Evolutionary conservation across 495 filamentous ascomycete species (phyloP).

Genomic region (Poronia punctata): DNA sequence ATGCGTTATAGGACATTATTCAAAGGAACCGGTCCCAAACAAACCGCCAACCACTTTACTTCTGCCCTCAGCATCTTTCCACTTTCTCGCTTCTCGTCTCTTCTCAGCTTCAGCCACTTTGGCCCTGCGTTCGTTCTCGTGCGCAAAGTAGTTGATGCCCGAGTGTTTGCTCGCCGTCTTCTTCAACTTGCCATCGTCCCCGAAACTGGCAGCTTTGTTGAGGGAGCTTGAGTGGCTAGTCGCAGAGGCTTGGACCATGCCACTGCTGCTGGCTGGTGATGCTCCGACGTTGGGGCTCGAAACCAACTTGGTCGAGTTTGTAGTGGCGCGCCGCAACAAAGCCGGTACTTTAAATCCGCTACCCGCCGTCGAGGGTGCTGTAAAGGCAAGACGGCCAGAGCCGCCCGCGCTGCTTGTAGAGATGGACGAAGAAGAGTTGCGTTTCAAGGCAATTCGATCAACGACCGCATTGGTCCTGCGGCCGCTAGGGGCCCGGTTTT

Average conservation of each 20-base stretch:
- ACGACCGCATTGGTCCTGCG: slow-evolving; percentile 48
- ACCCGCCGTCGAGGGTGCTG: slow-evolving; percentile 33
- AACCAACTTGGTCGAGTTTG: slow-evolving; percentile 44
- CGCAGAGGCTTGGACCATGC: slow-evolving; percentile 28
- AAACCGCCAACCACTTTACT: slow-evolving; percentile 41
- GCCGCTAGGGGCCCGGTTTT: slow-evolving; percentile 28
- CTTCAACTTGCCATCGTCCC: slow-evolving; percentile 52
- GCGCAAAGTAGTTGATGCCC: slow-evolving; percentile 72
- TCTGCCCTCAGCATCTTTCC: slow-evolving; percentile 53
- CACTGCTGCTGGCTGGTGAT: slow-evolving; percentile 25
- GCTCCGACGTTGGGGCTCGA: slow-evolving; percentile 14
- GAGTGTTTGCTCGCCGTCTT: slow-evolving; percentile 56
- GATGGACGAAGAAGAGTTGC: slow-evolving; percentile 38
- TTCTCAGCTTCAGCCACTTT: slow-evolving; percentile 54
- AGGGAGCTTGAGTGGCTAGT: slow-evolving; percentile 28
- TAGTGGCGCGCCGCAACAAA: slow-evolving; percentile 71
- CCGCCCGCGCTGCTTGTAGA: slow-evolving; percentile 13
- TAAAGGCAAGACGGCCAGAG: slow-evolving; percentile 54
- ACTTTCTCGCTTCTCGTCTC: slow-evolving; percentile 59
- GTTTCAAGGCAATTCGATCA: slow-evolving; percentile 76
- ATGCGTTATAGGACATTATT: slow-evolving; percentile 24
- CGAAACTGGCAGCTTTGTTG: slow-evolving; percentile 30
- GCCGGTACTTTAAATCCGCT: slow-evolving; percentile 65
- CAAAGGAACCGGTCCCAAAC: slow-evolving; percentile 45
- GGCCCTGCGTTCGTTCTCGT: slow-evolving; percentile 59